Conservation (phyloP, 306 rosid species). For the Corylus americana region DNA sequence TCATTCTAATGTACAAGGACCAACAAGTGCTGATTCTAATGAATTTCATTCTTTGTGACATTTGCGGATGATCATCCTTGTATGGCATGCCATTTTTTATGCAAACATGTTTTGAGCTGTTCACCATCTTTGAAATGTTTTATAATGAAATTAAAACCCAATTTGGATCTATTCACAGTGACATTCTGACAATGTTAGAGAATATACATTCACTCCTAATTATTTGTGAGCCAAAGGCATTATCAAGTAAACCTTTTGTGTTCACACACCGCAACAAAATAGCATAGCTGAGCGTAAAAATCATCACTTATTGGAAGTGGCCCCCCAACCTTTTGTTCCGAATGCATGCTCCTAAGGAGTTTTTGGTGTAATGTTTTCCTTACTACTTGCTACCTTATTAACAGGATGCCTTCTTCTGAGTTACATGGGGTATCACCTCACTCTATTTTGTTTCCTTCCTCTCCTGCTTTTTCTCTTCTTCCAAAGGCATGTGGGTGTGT, state of each 20-base stretch:
- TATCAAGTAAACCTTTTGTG: background rate
- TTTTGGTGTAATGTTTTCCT: no score
- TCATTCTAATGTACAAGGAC: background rate
- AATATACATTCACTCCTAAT: background rate
- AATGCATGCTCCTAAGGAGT: no score
- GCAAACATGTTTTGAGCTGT: background rate
- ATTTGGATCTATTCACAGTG: background rate
- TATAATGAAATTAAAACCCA: background rate
- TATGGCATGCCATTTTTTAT: no score
- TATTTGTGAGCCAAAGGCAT: background rate
- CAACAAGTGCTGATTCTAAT: no score
- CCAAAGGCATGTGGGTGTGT: background rate
- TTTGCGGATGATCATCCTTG: no score
- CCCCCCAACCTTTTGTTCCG: no score
- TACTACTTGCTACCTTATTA: background rate
- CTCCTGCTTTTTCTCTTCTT: background rate
- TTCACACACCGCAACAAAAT: background rate
- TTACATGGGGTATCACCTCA: no score
- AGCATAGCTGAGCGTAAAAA: background rate
- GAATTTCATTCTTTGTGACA: no score
- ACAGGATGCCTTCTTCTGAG: background rate
- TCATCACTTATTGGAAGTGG: background rate
- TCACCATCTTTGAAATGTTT: background rate
- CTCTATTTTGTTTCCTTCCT: background rate
- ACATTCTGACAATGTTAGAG: background rate